phyloP scores from a whole-genome alignment of 1,139 yeast species.

The Candida tetrigidarum region DNA sequence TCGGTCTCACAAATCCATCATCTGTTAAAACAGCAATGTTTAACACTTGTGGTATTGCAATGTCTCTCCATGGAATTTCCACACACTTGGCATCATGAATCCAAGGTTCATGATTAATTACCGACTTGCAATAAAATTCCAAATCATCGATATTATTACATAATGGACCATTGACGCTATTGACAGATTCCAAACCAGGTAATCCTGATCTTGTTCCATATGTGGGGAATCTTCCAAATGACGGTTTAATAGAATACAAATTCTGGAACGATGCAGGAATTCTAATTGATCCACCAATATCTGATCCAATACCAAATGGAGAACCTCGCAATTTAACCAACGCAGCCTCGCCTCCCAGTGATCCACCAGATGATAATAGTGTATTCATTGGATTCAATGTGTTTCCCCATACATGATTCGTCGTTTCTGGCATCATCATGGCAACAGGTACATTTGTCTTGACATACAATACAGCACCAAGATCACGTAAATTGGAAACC shows the following conservation, averaged over 20 bases:
- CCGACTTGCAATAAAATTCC: conserved; percentile 57
- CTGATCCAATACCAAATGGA: conserved; percentile 70
- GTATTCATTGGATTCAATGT: conserved; percentile 47
- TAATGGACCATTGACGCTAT: conserved; percentile 66
- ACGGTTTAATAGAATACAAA: conserved; percentile 67
- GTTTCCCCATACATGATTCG: conserved; percentile 42
- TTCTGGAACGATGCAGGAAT: conserved; percentile 78
- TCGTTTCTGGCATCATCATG: conserved; percentile 50
- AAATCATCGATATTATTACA: conserved; percentile 65
- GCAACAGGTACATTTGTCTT: conserved; percentile 52
- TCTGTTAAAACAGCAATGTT: conserved; percentile 43
- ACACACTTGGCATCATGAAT: conserved; percentile 56
- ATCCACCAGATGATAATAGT: conserved; percentile 55
- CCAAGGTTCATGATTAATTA: conserved; percentile 73
- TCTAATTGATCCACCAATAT: conserved; percentile 79
- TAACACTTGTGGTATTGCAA: conserved; percentile 41
- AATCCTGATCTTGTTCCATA: conserved; percentile 52
- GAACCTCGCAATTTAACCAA: conserved; percentile 67
- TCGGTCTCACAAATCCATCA: conserved; percentile 38
- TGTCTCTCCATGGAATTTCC: conserved; percentile 66
- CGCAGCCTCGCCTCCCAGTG: conserved; percentile 80
- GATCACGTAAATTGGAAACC: conserved; percentile 28
- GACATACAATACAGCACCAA: conserved; percentile 68
- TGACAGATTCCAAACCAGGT: conserved; percentile 60
- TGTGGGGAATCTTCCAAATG: conserved; percentile 60